Evolutionary conservation across 768 basidiomycete species (phyloP), one percentile per base, ranked within the genome.

Genomic region (Amanita jacksonii): DNA sequence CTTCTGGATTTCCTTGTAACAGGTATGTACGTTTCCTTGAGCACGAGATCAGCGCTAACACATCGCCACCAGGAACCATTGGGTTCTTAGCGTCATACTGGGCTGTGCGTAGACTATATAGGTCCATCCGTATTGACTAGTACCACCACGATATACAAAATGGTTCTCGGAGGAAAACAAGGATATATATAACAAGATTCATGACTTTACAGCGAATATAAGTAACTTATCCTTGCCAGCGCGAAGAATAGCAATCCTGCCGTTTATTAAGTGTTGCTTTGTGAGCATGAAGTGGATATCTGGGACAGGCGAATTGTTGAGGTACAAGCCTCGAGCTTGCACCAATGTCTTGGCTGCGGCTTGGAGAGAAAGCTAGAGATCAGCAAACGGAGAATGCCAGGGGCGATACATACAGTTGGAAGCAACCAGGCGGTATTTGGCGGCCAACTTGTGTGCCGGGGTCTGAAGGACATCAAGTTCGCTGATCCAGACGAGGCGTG

Each of bases 61-160:
- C 34, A 33, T 38, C 38, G 45, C 43, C n/a, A n/a, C 31, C 55
- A 81, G 88, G 89, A 30, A 85, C 88, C 8, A 89, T 96, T 52
- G 92, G 92, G 8, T 96, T 92, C 69, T 68, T 92, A 31, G 85
- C 90, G 16, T 78, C 84, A 4, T 93, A 91, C 53, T 93, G 87
- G 81, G 88, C 87, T n/a, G 76, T 96, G 32, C 72, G 85, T 48
- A 76, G 69, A 61, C 62, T 97, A 46, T 97, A 97, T 59, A 73
- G 73, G 46, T 77, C 85, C 23, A 86, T 90, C 50, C 80, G 88
- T 30, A 76, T 89, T 40, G 87, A 91, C 63, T 76, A 63, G 51
- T 44, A n/a, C n/a, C n/a, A n/a, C n/a, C n/a, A n/a, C n/a, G n/a
- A n/a, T n/a, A n/a, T n/a, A n/a, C n/a, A n/a, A n/a, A n/a, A n/a